Base-by-base conservation (phyloP, 495 filamentous ascomycete genomes). In the Haplographium delicatum region DNA sequence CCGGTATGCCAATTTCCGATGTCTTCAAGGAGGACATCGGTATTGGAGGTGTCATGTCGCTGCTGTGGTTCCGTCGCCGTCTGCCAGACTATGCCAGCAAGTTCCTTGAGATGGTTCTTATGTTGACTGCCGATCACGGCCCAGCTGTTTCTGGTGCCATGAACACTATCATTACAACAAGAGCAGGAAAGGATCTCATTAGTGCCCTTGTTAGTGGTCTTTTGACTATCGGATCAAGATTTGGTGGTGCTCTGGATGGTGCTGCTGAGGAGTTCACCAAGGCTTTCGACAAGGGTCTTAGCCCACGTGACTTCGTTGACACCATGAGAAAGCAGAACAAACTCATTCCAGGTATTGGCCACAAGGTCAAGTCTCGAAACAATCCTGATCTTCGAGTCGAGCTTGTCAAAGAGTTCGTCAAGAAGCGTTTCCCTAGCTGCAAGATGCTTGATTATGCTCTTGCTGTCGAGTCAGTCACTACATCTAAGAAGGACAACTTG, bases 101-200 rank as follows among this genome's bases (percentile, higher is more conserved):
- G 76, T 98, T 98, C 82, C 73, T 98, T 57, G 93, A 98, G 80
- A 98, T 98, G 93, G 94, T 98, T 58, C 90, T 98, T 68, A 98
- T 98, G 93, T 82, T 98, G 66, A 98, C 93, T 62, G 93, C 93
- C 60, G 93, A 98, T 66, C 93, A 98, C 82, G 93, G 93, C 72
- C 93, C 93, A 35, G 93, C 93, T 63, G 93, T 98, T 54, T 98
- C 93, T 58, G 93, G 93, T 75, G 93, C 93, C 62, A 98, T 98
- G 93, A 98, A 98, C 84, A 98, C 93, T 56, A 98, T 98, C 72
- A 97, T 98, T 69, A 98, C 93, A 47, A 98, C 93, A 39, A 85
- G 93, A 82, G 93, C 93, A 48, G 93, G 93, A 65, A 98, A 98
- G 78, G 93, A 98, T 71, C 78, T 98, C 56, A 96, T 98, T 77